Evolutionary conservation across 2,329 filamentous ascomycete species (phyloP).

Genomic region (Colletotrichum falcatum): DNA sequence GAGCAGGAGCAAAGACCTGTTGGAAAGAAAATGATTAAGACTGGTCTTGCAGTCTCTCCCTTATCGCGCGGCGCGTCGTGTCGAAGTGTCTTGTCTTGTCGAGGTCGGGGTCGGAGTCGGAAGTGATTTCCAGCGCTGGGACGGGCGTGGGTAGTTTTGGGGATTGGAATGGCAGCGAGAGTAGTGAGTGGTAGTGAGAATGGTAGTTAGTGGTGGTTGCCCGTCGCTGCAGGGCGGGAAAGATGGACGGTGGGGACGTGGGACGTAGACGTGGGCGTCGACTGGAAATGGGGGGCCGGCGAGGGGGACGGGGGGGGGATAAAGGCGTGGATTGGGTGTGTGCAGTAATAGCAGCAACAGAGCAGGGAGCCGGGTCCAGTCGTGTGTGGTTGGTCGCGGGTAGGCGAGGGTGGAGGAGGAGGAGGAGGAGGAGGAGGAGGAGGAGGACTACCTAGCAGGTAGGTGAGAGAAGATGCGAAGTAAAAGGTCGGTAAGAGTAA

Average conservation of each 20-base stretch:
- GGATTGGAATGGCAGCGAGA: slow-evolving; percentile 33
- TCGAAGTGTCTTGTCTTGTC: slow-evolving; percentile 42
- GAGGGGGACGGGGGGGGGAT: slow-evolving; percentile 10
- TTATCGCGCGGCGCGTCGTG: slow-evolving; percentile 45
- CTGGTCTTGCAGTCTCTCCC: slow-evolving; percentile 39
- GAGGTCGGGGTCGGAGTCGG: slow-evolving; percentile 35
- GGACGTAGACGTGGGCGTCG: background rate
- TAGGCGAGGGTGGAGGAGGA: background rate
- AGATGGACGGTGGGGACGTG: slow-evolving; percentile 36
- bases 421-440: background rate
- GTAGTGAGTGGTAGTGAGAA: slow-evolving; percentile 35
- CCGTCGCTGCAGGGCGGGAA: slow-evolving; percentile 40
- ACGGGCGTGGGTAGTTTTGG: slow-evolving; percentile 19
- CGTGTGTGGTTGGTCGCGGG: slow-evolving; percentile 13
- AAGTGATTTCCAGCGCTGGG: slow-evolving; percentile 34
- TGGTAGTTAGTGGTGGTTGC: slow-evolving; percentile 36
- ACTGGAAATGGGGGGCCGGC: slow-evolving; percentile 33
- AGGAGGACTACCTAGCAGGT: background rate
- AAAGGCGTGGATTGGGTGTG: slow-evolving; percentile 30
- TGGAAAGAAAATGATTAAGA: slow-evolving; percentile 36
- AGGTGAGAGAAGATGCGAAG: no score
- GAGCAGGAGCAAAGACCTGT: slow-evolving; percentile 50
- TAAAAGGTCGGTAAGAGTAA: slow-evolving; percentile 17
- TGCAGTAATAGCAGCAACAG: background rate
- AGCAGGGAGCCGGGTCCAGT: background rate